These are phyloP conservation scores for Sarocladium kiliense DNA, from an alignment of 2,329 filamentous ascomycete genomes.

Conservation along the genomic window DNA sequence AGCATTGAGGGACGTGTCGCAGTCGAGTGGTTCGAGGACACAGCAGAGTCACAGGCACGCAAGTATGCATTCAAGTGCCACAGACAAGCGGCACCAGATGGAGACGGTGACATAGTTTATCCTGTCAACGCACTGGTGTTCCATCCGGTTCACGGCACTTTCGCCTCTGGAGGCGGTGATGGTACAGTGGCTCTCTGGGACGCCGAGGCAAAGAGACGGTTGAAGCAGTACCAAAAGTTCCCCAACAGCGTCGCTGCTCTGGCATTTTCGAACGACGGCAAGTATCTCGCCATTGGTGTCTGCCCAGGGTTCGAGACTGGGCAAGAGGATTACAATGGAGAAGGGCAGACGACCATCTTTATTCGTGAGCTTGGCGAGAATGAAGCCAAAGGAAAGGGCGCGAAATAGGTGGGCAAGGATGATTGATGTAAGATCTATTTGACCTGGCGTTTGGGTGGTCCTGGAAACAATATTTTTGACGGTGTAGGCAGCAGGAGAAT, in stretches of 20 bases:
- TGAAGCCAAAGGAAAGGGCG: conserved; percentile 81
- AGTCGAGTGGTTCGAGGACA: conserved; percentile 97
- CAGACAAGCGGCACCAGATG: conserved; percentile 63
- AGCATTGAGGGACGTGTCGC: conserved; percentile 94
- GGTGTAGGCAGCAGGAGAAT: background rate
- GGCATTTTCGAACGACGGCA: conserved; percentile 72
- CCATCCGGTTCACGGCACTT: conserved; percentile 77
- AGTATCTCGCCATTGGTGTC: conserved; percentile 71
- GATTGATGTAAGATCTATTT: conserved; percentile 3
- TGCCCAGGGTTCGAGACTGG: conserved; percentile 87
- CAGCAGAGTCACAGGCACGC: conserved; percentile 75
- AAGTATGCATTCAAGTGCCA: conserved; percentile 99
- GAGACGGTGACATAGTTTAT: conserved; percentile 74
- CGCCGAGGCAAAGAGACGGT: conserved; percentile 80
- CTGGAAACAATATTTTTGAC: background rate
- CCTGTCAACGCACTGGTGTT: conserved; percentile 88
- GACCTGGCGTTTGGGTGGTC: conserved; percentile 10
- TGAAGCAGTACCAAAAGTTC: conserved; percentile 84
- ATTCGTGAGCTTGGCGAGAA: conserved; percentile 80
- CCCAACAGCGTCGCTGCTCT: conserved; percentile 72
- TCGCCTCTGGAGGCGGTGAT: conserved; percentile 85
- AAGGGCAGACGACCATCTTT: conserved; percentile 70
- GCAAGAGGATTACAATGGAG: conserved; percentile 69
- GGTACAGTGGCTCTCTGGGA: conserved; percentile 93
- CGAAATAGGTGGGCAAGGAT: conserved; percentile 45